Percentiles rank a stretch among this genome's conserved stretches.
Evolutionary conservation across 441 rosid genomes (phyloP).

Genomic region (Euphorbia celastroides): DNA sequence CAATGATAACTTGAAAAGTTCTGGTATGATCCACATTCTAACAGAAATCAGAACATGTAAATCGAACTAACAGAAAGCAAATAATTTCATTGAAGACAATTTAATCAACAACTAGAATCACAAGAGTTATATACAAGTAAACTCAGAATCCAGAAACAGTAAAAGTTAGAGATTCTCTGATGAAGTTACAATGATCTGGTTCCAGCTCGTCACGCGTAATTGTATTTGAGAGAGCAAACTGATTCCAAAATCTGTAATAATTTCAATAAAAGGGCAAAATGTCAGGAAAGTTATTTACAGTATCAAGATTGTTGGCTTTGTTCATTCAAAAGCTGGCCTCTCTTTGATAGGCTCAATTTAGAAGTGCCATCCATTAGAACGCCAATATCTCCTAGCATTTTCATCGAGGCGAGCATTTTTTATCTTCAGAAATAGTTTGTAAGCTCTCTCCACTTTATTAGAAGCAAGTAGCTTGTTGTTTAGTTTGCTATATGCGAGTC

Average conservation of each 20-base stretch:
- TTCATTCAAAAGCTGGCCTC: conserved; percentile 20
- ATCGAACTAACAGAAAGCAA: background rate
- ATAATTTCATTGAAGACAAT: background rate
- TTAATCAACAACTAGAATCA: background rate
- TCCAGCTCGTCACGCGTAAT: background rate
- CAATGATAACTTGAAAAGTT: background rate
- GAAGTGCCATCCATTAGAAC: conserved; percentile 90
- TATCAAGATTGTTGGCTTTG: conserved; percentile 11
- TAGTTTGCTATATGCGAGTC: conserved; percentile 63
- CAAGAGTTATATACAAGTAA: background rate
- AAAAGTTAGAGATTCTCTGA: background rate
- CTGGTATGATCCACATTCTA: background rate
- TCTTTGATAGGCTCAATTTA: conserved; percentile 54
- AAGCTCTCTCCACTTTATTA: conserved; percentile 66
- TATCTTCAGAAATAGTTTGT: conserved; percentile 65
- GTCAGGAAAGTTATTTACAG: background rate
- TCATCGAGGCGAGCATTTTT: conserved; percentile 61
- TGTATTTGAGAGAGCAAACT: background rate
- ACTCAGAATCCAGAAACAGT: background rate
- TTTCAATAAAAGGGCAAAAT: background rate
- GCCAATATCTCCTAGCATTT: conserved; percentile 71
- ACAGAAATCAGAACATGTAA: background rate
- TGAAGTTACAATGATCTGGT: conserved; percentile 5
- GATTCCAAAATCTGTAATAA: background rate
- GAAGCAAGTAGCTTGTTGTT: conserved; percentile 67